Base-by-base conservation (phyloP, 371 early-diverging fungal species). In the Globomyces sp. region DNA sequence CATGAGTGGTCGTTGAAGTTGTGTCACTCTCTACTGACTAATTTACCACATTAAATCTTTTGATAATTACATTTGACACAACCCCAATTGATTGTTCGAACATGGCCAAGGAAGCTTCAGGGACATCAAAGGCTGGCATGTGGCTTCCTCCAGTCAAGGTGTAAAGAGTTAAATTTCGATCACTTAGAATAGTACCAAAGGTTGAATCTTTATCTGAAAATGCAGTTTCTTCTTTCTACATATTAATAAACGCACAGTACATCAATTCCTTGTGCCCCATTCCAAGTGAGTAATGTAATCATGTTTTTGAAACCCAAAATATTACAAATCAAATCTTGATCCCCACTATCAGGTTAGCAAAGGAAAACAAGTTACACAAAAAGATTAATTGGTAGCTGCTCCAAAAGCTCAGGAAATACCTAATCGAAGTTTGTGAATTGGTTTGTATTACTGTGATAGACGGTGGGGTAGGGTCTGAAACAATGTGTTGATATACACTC, bases 251-350 rank as follows among this genome's bases (percentile, higher is more conserved):
- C 4, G 4, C 3, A 55, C 6, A 2, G 39, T 55, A 55, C 55
- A 3, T 24, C 63, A 64, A 89, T 87, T 6, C 92, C 92, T 58
- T 69, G 75, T 3, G 67, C 71, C 1, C 89, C 91, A 67, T 84
- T 82, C 94, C 94, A 93, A 37, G 83, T 84, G 80, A 92, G 68
- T 52, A 83, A 84, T 4, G 80, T 80, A 53, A 92, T 82, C 77
- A 91, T 70, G 57, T 81, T 80, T 61, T 88, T 82, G 0, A 86
- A 86, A 43, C 94, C 94, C 34, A 86, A 63, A 57, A 80, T 78
- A 70, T 92, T 92, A 71, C 93, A 94, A 44, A 92, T 89, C 62
- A 92, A 70, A 64, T 94, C 94, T 57, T 83, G 74, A 68, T 92
- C 91, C 8, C 94, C 94, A 67, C 91, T 92, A 24, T 24, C 24